These are phyloP conservation scores for Protomyces pachydermus DNA, from an alignment of 1,139 yeast genomes.

Conservation along the genomic window DNA sequence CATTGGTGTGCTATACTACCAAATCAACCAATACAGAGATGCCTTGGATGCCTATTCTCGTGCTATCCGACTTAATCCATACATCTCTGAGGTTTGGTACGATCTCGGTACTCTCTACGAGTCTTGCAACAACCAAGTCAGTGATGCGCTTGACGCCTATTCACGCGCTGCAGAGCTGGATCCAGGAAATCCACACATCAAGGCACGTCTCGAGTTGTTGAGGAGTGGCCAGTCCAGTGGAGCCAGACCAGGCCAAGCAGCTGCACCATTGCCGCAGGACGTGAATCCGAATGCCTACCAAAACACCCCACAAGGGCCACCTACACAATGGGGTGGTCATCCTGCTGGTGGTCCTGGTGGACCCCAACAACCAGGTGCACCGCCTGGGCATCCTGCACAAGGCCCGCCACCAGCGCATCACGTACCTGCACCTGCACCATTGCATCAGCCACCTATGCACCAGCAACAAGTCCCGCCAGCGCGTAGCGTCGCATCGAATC, in stretches of 20 bases:
- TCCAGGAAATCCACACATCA: conserved; percentile 90
- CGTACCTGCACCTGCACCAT: conserved; percentile 31
- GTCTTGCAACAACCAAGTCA: conserved; percentile 90
- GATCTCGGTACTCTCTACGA: conserved; percentile 95
- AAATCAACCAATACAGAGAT: conserved; percentile 90
- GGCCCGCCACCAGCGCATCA: conserved; percentile 28
- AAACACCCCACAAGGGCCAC: conserved; percentile 35
- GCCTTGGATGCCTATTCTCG: conserved; percentile 96
- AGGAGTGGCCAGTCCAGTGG: conserved; percentile 49
- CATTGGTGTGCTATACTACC: conserved; percentile 92
- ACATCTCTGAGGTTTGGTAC: conserved; percentile 96
- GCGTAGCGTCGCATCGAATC: background rate
- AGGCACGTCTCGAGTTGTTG: conserved; percentile 82
- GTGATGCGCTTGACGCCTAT: conserved; percentile 94
- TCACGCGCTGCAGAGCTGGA: conserved; percentile 93
- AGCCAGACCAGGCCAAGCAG: conserved; percentile 42
- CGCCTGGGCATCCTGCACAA: background rate
- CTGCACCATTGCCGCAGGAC: conserved; percentile 42
- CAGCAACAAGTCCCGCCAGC: background rate
- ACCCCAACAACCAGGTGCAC: conserved; percentile 29
- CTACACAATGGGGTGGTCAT: conserved; percentile 33
- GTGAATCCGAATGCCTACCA: conserved; percentile 50
- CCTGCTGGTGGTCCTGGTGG: conserved; percentile 29
- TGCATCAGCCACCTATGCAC: conserved; percentile 32
- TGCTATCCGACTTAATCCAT: conserved; percentile 91